Evolutionary conservation across 176 grass and related monocot genomes (phyloP).

Genomic region (Avena insularis): DNA sequence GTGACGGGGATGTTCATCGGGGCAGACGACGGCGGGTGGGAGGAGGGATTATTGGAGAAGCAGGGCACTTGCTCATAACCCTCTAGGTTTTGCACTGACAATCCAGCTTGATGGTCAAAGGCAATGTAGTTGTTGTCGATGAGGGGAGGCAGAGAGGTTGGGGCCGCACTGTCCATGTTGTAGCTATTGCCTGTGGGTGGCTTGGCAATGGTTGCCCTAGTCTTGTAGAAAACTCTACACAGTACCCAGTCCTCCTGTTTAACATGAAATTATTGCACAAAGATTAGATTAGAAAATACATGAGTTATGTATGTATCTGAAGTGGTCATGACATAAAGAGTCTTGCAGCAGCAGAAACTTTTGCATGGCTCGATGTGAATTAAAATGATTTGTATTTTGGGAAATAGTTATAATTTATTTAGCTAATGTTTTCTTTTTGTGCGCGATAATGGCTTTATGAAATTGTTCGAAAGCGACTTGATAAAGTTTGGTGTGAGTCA

Average conservation of each 20-base stretch:
- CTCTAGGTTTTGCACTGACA: conserved; percentile 57
- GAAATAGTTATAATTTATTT: neutral
- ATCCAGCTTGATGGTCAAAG: conserved; percentile 54
- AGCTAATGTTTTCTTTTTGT: neutral
- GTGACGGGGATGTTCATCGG: conserved; percentile 24
- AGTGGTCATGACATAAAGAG: neutral
- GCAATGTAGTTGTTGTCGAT: conserved; percentile 79
- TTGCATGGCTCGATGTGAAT: neutral
- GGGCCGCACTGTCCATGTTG: conserved; percentile 42
- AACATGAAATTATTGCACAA: conserved; percentile 1
- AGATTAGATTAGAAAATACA: neutral
- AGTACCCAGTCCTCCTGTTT: conserved; percentile 92
- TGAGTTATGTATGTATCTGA: neutral
- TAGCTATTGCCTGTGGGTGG: conserved; percentile 50
- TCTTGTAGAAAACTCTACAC: conserved; percentile 91
- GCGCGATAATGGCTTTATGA: conserved; percentile 9
- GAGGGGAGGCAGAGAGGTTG: conserved; percentile 75
- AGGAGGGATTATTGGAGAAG: conserved; percentile 78
- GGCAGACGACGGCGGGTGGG: conserved; percentile 39
- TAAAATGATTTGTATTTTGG: neutral
- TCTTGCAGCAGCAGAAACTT: neutral
- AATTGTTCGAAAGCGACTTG: conserved; percentile 34
- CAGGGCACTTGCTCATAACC: conserved; percentile 89
- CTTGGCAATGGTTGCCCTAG: conserved; percentile 53
- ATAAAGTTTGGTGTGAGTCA: conserved; percentile 23